A percentile compares a stretch with the other conserved stretches of the same genome.
Conservation (phyloP, 441 rosid genomes). For the Manihot esculenta region DNA sequence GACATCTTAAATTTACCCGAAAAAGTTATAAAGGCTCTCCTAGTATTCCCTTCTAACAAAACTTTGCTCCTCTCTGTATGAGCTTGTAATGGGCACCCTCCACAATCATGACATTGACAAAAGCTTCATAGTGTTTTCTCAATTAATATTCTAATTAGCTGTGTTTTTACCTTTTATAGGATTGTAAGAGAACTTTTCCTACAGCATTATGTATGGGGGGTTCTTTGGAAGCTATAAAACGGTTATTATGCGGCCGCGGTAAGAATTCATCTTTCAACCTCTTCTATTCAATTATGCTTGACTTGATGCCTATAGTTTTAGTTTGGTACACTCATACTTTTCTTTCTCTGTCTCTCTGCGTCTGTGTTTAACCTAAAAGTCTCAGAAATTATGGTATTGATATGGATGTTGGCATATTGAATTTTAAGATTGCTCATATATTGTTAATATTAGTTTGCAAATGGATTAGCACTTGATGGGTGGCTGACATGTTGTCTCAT, state of each 20-base stretch:
- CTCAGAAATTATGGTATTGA: neutral
- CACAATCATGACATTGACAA: neutral
- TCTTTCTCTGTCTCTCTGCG: neutral
- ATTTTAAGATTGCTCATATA: neutral
- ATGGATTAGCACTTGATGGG: neutral
- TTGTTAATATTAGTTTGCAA: neutral
- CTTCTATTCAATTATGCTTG: conserved; percentile 5
- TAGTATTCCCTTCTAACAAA: neutral
- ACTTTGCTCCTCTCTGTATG: neutral
- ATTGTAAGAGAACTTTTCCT: conserved; percentile 84
- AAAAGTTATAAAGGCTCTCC: neutral
- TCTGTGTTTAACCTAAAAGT: neutral
- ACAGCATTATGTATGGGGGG: conserved; percentile 85
- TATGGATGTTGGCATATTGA: neutral
- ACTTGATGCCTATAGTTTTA: neutral
- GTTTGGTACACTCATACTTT: too few species aligned
- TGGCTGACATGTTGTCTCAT: neutral
- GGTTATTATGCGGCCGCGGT: conserved; percentile 71
- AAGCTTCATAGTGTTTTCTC: too few species aligned
- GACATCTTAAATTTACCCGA: too few species aligned
- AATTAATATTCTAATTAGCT: neutral
- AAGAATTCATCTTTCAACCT: conserved; percentile 27
- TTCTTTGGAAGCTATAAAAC: conserved; percentile 65
- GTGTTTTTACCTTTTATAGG: conserved; percentile 45
- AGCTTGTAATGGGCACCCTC: neutral